phyloP scores from a whole-genome alignment of 2,329 filamentous ascomycete genomes.

The Alternaria atra region DNA sequence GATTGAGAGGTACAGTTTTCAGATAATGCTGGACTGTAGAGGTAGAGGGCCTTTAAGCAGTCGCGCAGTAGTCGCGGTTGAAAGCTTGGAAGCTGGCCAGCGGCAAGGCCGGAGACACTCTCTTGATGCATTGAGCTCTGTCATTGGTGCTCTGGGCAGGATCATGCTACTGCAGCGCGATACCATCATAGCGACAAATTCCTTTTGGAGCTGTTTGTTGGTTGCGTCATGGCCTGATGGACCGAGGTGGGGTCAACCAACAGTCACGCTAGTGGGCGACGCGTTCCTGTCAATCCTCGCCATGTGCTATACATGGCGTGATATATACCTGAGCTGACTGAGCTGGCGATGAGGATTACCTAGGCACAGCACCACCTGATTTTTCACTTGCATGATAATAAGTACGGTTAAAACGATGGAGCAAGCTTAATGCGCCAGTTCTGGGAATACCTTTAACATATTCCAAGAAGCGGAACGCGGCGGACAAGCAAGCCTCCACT shows the following conservation, averaged over 20 bases:
- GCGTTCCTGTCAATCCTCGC: constrained; percentile 9
- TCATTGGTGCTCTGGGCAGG: constrained; percentile 22
- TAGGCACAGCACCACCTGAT: neutral
- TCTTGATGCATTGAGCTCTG: constrained; percentile 24
- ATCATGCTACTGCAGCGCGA: constrained; percentile 15
- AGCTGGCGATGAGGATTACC: neutral
- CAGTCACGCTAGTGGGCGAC: constrained; percentile 15
- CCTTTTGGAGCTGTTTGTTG: constrained; percentile 17
- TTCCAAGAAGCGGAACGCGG: constrained; percentile 8
- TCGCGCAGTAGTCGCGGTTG: constrained; percentile 11
- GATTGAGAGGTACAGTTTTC: neutral
- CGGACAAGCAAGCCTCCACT: constrained; percentile 16
- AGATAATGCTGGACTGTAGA: neutral
- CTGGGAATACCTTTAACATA: neutral
- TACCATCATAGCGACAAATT: constrained; percentile 33
- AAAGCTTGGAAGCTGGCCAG: constrained; percentile 12
- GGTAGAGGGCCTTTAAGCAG: constrained; percentile 17
- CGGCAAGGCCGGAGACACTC: constrained; percentile 18
- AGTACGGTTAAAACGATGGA: neutral
- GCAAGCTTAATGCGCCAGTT: neutral
- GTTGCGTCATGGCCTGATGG: constrained; percentile 20
- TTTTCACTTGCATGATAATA: neutral
- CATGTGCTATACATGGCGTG: constrained; percentile 1
- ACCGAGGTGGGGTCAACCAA: constrained; percentile 19
- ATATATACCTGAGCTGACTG: neutral